Conservation (phyloP, 441 rosid genomes). For the Euphorbia celastroides region DNA sequence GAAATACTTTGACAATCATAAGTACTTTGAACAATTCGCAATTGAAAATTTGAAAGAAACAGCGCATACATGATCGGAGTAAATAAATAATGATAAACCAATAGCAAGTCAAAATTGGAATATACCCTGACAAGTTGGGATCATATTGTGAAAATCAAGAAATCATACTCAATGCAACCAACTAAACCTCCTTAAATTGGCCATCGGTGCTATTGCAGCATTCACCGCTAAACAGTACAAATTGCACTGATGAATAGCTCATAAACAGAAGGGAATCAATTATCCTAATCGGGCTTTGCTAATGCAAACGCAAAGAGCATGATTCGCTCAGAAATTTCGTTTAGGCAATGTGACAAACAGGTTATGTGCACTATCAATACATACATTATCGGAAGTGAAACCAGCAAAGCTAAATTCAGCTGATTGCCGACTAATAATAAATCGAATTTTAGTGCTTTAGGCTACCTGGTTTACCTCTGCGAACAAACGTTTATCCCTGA, state of each 20-base stretch:
- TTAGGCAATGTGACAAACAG: conserved; percentile 5
- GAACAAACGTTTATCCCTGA: too few relatives aligned
- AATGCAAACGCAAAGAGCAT: neutral
- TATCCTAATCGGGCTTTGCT: neutral
- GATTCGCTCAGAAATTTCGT: neutral
- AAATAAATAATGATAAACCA: neutral
- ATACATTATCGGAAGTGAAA: too few relatives aligned
- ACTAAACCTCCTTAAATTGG: neutral
- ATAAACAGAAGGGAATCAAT: neutral
- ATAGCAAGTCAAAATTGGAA: neutral
- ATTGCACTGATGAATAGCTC: neutral
- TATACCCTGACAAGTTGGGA: neutral
- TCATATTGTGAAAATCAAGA: neutral
- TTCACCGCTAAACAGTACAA: neutral
- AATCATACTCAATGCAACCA: neutral
- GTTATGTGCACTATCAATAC: neutral
- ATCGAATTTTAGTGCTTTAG: too few relatives aligned
- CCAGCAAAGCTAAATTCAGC: neutral
- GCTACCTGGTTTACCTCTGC: too few relatives aligned
- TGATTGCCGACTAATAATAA: too few relatives aligned
- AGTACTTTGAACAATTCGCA: neutral
- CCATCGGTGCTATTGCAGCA: neutral
- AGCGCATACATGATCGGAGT: conserved; percentile 1
- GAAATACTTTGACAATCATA: conserved; percentile 12
- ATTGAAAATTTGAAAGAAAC: conserved; percentile 1